phyloP scores from a whole-genome alignment of 192 early-diverging fungal genomes.

The Fimicolochytrium jonesii region DNA sequence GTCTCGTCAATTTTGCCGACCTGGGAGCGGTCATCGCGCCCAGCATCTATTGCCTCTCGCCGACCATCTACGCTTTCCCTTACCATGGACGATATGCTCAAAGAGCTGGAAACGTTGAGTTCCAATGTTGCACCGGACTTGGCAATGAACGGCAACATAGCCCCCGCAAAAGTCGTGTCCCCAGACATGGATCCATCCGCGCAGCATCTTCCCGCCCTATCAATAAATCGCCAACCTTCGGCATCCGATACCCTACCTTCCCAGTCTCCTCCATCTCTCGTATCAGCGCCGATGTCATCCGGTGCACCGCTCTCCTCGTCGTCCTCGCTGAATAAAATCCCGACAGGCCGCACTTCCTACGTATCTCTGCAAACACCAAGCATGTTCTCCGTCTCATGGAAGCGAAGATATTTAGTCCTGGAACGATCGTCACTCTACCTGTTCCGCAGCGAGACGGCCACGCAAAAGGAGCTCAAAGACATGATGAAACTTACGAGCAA shows the following conservation, averaged over 20 bases:
- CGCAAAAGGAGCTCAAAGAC: conserved; percentile 4
- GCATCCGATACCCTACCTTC: not conserved
- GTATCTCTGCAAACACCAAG: not conserved
- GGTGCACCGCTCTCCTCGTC: not conserved
- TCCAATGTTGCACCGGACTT: not conserved
- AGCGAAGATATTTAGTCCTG: conserved; percentile 3
- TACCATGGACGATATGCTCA: conserved; percentile 13
- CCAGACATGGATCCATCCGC: not conserved
- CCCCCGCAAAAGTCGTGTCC: not conserved
- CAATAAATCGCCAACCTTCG: not conserved
- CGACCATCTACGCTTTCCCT: conserved; percentile 7
- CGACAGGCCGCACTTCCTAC: not conserved
- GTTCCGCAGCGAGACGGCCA: not conserved
- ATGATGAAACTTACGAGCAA: not conserved
- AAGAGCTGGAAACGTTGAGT: conserved; percentile 5
- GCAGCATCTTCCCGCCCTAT: not conserved
- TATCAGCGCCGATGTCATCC: not conserved
- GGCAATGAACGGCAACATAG: not conserved
- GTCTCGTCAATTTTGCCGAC: not conserved
- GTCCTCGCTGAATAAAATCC: not conserved
- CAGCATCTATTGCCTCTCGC: too few relatives aligned
- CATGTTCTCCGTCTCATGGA: conserved; percentile 1
- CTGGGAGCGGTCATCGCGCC: not conserved
- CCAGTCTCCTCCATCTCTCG: not conserved
- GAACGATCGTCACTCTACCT: conserved; percentile 6